Percentiles rank a stretch among this genome's conserved stretches.
These are phyloP conservation scores for Microbotryum violaceum DNA, from an alignment of 1,284 basidiomycete species.

Conservation along the genomic window DNA sequence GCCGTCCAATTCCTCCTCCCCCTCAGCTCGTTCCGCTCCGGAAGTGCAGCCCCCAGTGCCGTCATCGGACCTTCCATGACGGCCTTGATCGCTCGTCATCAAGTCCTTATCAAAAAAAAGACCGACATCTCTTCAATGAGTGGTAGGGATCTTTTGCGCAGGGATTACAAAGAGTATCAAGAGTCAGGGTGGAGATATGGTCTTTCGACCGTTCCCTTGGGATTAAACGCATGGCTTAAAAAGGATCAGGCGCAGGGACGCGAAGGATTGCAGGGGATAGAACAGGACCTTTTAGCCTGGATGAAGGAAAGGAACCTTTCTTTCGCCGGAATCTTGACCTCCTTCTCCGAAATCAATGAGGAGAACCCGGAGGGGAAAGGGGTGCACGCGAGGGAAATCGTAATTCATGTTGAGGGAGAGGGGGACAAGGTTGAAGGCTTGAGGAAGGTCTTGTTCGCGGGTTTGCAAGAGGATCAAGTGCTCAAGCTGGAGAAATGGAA, in stretches of 20 bases:
- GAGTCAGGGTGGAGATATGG: conserved; percentile 49
- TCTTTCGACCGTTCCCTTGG: conserved; percentile 67
- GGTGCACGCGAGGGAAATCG: conserved; percentile 60
- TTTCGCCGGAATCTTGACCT: conserved; percentile 68
- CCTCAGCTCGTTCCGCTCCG: conserved; percentile 8
- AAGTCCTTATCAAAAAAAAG: conserved; percentile 56
- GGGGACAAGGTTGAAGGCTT: conserved; percentile 24
- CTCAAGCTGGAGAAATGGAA: conserved; percentile 49
- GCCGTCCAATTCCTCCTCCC: conserved; percentile 55
- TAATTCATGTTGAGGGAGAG: conserved; percentile 51
- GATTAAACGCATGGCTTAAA: conserved; percentile 50
- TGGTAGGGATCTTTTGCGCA: conserved; percentile 66
- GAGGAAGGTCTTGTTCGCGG: conserved; percentile 46
- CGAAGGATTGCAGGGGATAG: conserved; percentile 44
- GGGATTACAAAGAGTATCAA: conserved; percentile 89
- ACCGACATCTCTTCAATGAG: conserved; percentile 58
- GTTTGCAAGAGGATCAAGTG: conserved; percentile 52
- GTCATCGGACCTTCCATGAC: background rate
- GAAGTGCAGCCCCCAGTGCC: conserved; percentile 3
- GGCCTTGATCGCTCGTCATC: background rate
- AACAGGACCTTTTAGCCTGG: conserved; percentile 52
- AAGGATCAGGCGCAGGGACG: conserved; percentile 37
- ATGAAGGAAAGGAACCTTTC: conserved; percentile 58
- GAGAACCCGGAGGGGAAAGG: conserved; percentile 48
- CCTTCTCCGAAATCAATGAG: conserved; percentile 43